Percentiles rank a stretch among this genome's conserved stretches.
Evolutionary conservation across 2,329 filamentous ascomycete species (phyloP).

Genomic region (Diaporthe sp.): DNA sequence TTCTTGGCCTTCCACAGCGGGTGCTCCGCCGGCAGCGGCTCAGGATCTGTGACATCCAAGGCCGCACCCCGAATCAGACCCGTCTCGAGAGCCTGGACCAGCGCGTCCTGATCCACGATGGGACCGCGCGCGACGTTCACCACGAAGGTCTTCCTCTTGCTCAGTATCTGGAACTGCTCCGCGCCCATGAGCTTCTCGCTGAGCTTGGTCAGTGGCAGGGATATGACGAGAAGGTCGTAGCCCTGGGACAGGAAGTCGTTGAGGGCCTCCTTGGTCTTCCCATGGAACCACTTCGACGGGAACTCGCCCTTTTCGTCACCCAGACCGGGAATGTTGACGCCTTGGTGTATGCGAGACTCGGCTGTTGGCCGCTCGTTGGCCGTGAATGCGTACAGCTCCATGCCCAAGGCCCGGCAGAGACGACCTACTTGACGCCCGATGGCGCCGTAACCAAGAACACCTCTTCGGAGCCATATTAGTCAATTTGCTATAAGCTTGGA

Average conservation of each 20-base stretch:
- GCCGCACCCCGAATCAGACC: slow-evolving; percentile 66
- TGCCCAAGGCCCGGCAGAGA: slow-evolving; percentile 70
- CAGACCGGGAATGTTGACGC: slow-evolving; percentile 76
- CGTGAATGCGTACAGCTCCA: slow-evolving; percentile 77
- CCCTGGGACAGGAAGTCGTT: slow-evolving; percentile 57
- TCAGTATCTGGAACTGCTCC: slow-evolving; percentile 55
- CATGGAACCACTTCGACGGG: slow-evolving; percentile 56
- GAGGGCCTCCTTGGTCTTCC: slow-evolving; percentile 47
- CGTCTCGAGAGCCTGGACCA: slow-evolving; percentile 66
- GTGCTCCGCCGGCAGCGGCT: slow-evolving; percentile 75
- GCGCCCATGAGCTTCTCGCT: slow-evolving; percentile 58
- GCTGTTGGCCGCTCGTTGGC: slow-evolving; percentile 69
- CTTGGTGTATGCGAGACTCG: slow-evolving; percentile 66
- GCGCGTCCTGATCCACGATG: slow-evolving; percentile 56
- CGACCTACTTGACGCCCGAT: slow-evolving; percentile 57
- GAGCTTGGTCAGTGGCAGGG: slow-evolving; percentile 53
- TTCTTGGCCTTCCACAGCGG: slow-evolving; percentile 76
- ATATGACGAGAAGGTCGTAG: slow-evolving; percentile 57
- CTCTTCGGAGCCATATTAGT: slow-evolving; percentile 39
- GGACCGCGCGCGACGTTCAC: slow-evolving; percentile 73
- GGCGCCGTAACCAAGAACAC: slow-evolving; percentile 57
- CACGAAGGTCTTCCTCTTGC: slow-evolving; percentile 64
- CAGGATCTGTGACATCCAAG: slow-evolving; percentile 79
- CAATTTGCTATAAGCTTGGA: background rate
- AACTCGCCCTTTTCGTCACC: slow-evolving; percentile 56